Base-by-base conservation (phyloP, 345 rosid genomes). In the Sisymbrium irio region DNA sequence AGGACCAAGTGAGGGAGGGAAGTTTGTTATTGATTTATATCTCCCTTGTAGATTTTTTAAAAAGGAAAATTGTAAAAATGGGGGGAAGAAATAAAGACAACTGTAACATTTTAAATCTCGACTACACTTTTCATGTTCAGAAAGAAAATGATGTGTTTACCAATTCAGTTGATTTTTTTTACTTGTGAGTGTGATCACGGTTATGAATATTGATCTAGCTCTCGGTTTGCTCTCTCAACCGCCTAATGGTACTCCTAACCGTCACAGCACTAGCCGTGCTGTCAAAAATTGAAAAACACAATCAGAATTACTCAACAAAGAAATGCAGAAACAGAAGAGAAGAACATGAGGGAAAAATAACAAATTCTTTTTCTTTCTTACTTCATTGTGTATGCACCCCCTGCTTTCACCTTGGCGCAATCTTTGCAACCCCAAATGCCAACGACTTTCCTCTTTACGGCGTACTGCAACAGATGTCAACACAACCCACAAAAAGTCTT, bases 211-310 rank as follows among this genome's bases (percentile, higher is more conserved):
- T 30, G 33, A 46, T 51, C 77, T 73, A 89, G 62, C 86, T 81
- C 79, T 86, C 88, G 1, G 89, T 88, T 72, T 86, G 94, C 67
- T 86, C 94, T 80, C 94, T 85, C 66, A 88, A 79, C 65, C 91
- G 86, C 8, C 91, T 60, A 13, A 86, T 83, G 67, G 94, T 86
- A 75, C 94, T 86, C 83, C 91, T 79, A 18, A 86, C 89, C 1
- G 94, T 88, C 47, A 88, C 91, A 9, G 91, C 93, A 76, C 89
- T 85, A 1, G 93, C 93, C 12, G 91, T 86, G 76, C 90, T 86
- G 83, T 63, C 19, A 57, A 50, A 42, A 4, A 18, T n/a, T n/a
- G 15, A 19, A 50, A 51, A 28, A 22, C 59, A 12, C 18, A 35
- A 67, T 53, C 61, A 67, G 37, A 28, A 30, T 4, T 22, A 18